Evolutionary conservation across 176 grass and related monocot species (phyloP).

Genomic region (Cenchrus fungigraminus): DNA sequence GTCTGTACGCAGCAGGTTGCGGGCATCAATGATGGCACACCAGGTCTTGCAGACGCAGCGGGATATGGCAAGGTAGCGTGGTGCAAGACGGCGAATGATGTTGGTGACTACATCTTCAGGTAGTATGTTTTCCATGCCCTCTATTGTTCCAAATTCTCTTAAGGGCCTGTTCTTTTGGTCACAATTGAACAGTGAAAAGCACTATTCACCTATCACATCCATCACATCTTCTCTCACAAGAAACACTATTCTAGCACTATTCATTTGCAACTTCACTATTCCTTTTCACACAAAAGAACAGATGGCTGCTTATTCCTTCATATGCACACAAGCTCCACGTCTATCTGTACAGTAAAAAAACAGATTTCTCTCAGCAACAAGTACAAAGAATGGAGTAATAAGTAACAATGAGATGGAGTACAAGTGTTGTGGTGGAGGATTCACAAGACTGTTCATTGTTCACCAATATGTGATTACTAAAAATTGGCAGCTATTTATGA

Average conservation of each 20-base stretch:
- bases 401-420: not conserved
- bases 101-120: constrained; percentile 9
- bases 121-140: not conserved
- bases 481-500: not conserved
- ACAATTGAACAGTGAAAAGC: too few relatives aligned
- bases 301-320: not conserved
- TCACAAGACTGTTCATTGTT: not conserved
- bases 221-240: too few relatives aligned
- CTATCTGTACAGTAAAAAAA: not conserved
- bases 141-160: not conserved
- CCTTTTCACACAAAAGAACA: too few relatives aligned
- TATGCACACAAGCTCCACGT: not conserved
- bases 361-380: not conserved
- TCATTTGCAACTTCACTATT: too few relatives aligned
- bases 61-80: not conserved
- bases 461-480: not conserved
- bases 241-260: too few relatives aligned
- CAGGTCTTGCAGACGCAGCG: constrained; percentile 6
- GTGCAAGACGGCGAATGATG: not conserved
- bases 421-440: not conserved
- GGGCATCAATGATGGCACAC: not conserved
- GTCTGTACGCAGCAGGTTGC: not conserved
- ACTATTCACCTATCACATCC: too few relatives aligned
- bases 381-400: not conserved
- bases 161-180: not conserved